phyloP scores from a whole-genome alignment of 495 filamentous ascomycete species.

The Talaromyces thailandensis region DNA sequence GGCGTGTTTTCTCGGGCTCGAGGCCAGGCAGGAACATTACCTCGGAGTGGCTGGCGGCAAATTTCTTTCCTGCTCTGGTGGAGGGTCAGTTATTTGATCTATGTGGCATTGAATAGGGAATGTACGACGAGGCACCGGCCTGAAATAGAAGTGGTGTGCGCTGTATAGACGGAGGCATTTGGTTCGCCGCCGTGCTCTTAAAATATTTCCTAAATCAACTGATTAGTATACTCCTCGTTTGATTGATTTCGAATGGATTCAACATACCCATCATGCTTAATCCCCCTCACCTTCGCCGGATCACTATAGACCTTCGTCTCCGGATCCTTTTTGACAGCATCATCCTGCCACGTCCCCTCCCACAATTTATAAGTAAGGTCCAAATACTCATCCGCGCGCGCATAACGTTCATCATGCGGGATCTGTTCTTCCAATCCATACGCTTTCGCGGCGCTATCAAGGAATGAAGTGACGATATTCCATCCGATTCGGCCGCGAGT shows the following conservation, averaged over 20 bases:
- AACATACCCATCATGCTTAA: slow-evolving; percentile 32
- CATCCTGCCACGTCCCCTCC: slow-evolving; percentile 44
- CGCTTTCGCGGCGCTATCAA: slow-evolving; percentile 38
- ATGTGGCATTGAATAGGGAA: slow-evolving; percentile 12
- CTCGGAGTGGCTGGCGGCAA: slow-evolving; percentile 46
- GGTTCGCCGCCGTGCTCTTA: slow-evolving; percentile 32
- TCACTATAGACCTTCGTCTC: slow-evolving; percentile 34
- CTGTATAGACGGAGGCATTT: slow-evolving; percentile 42
- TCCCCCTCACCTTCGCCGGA: slow-evolving; percentile 35
- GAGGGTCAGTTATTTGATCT: not conserved
- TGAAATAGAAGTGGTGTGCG: slow-evolving; percentile 48
- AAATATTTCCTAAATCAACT: slow-evolving; percentile 26
- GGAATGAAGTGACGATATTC: slow-evolving; percentile 48
- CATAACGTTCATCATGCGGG: slow-evolving; percentile 45
- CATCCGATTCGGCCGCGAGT: slow-evolving; percentile 42
- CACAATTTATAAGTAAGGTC: slow-evolving; percentile 41
- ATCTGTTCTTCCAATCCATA: slow-evolving; percentile 36
- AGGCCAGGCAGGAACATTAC: slow-evolving; percentile 44
- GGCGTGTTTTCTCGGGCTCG: slow-evolving; percentile 24
- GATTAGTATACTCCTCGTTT: not conserved
- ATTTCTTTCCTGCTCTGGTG: slow-evolving; percentile 31
- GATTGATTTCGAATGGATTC: not conserved
- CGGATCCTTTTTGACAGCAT: slow-evolving; percentile 30
- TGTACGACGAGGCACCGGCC: slow-evolving; percentile 26
- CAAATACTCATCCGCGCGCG: slow-evolving; percentile 44